A percentile compares a stretch with the other conserved stretches of the same genome.
phyloP scores from a whole-genome alignment of 352 stramenopile genomes.

The Pythium phragmiticola region DNA sequence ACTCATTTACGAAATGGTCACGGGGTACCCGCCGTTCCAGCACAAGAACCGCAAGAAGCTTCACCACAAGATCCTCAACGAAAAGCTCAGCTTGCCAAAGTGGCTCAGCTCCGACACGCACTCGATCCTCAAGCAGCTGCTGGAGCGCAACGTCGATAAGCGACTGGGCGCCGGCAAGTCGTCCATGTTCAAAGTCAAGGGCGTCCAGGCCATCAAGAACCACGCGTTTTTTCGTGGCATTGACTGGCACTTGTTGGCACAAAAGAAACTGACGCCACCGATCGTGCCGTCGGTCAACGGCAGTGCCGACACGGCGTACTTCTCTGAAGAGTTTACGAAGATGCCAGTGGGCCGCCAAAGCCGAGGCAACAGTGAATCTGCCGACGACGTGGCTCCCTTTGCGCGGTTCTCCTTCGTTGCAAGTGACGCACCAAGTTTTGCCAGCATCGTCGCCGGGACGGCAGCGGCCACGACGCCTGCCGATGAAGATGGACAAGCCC shows the following conservation, averaged over 20 bases:
- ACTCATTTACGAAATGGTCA: slow-evolving; percentile 88
- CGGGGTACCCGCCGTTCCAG: slow-evolving; percentile 74
- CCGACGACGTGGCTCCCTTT: slow-evolving; percentile 54
- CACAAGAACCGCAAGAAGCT: slow-evolving; percentile 88
- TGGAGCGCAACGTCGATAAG: slow-evolving; percentile 96
- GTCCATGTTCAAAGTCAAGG: slow-evolving; percentile 98
- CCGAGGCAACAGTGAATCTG: slow-evolving; percentile 35
- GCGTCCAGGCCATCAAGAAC: slow-evolving; percentile 95
- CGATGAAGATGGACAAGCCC: neutral
- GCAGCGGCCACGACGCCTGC: neutral
- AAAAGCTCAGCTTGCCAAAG: slow-evolving; percentile 78
- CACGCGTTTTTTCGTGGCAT: slow-evolving; percentile 93
- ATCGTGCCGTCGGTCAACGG: slow-evolving; percentile 87
- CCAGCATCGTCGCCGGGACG: slow-evolving; percentile 36
- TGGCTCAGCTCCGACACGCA: slow-evolving; percentile 86
- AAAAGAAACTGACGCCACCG: slow-evolving; percentile 89
- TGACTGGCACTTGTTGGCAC: slow-evolving; percentile 93
- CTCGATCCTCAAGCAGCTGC: slow-evolving; percentile 95
- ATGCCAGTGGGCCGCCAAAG: slow-evolving; percentile 57
- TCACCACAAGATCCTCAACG: slow-evolving; percentile 84
- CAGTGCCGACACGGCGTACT: slow-evolving; percentile 92
- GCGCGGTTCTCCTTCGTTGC: slow-evolving; percentile 75
- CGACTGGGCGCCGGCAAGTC: slow-evolving; percentile 92
- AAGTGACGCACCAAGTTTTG: slow-evolving; percentile 55
- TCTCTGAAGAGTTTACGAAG: slow-evolving; percentile 91